Base-by-base conservation (phyloP, 768 basidiomycete species). In the Glaciozyma antarctica region DNA sequence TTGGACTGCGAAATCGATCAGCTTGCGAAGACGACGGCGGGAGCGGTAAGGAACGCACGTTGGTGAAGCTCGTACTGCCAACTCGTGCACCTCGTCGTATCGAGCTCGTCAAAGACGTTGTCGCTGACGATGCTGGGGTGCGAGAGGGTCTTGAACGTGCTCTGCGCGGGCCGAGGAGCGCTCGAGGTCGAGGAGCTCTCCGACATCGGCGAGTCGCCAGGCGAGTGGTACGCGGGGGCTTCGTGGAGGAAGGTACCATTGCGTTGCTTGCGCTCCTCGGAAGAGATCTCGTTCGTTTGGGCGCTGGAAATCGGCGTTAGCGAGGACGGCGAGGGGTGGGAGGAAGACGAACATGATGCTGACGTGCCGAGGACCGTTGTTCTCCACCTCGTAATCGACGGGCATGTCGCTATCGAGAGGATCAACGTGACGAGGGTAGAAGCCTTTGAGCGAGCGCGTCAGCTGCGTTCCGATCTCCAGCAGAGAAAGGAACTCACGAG, bases 101-200 rank as follows among this genome's bases (percentile, higher is more conserved):
- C 85, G n/a, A 92, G 80, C 75, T 88, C 88, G 49, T 83, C 84
- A 68, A 90, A 90, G 24, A 90, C 75, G 65, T 88, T 84, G 68
- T 79, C 74, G 45, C 59, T 65, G 26, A 54, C 28, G 44, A 64
- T 43, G 32, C 64, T 71, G 56, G 52, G 71, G 56, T 69, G 65
- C 2, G 60, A 13, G 75, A 58, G 65, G 5, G 58, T 52, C 64
- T 67, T 66, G 59, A 65, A 69, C 43, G 67, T 68, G 65, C 65
- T 72, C 48, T 58, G 63, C 60, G 63, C 67, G 19, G 60, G 3
- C 3, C 44, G 51, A 8, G 26, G 45, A 12, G 30, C 30, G 30
- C 41, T 21, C 24, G 51, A 49, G 16, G 21, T 61, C 22, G 56
- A 44, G 57, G 48, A 55, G 3, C 30, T 64, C 2, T 28, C 61